Evolutionary conservation across 179 eudicot species (phyloP), one percentile per base, ranked within the genome.

Genomic region (Vitellaria paradoxa): DNA sequence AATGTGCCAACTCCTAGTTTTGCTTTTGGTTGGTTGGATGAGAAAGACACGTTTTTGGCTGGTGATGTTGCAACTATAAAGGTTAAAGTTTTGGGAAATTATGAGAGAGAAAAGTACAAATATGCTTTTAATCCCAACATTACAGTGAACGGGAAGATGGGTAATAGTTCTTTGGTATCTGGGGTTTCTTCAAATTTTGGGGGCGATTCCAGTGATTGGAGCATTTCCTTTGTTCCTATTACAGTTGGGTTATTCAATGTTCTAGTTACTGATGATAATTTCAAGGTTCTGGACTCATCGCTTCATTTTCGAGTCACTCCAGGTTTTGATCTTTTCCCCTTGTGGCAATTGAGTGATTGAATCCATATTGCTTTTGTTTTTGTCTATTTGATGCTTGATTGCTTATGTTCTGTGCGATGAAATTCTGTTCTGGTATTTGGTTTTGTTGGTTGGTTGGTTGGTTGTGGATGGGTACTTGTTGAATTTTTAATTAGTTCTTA

Each of bases 261-360:
- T 68, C 89, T 90, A n/a, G 88, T 96, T 52, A 82, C 83, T 3
- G 97, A 96, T 78, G 89, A 86, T 46, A 75, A 73, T 73, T 89
- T 89, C 37, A 78, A 73, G 0, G 86, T 93, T 66, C 80, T 89
- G 0, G 96, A 93, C 68, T 85, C 99, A 0, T 92, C 96, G 3
- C 83, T 92, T 72, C 95, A 93, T 77, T 96, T 87, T 77, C 81
- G 45, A n/a, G 97, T 87, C 59, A 76, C 83, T 49, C 90, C 98
- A 80, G 99, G 99, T 93, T 82, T 72, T 52, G 11, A n/a, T 66
- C 68, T 50, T 8, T 14, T 23, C 7, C 5, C 21, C 15, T 8
- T 57, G 0, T 52, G 18, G 15, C 45, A 65, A 3, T 30, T 26
- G 45, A 65, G 6, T 65, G 46, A 15, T 61, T 21, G 65, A n/a